Percentiles rank a stretch among this genome's conserved stretches.
phyloP scores from a whole-genome alignment of 179 eudicot species.

The Pouteria campechiana region DNA sequence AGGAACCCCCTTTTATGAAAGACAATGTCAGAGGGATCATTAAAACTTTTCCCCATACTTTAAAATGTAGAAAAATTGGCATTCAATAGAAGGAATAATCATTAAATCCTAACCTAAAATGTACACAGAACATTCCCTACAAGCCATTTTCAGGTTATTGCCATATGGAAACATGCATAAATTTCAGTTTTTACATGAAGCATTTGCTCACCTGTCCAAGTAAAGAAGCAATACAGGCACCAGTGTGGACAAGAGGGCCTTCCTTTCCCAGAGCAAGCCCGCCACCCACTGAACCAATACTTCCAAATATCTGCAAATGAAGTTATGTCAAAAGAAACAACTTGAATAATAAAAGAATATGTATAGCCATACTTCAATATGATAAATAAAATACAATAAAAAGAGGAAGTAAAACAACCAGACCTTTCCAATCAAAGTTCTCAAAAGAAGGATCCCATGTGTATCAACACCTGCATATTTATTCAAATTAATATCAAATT shows the following conservation, averaged over 20 bases:
- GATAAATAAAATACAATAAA: background rate
- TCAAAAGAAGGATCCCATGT: slow-evolving; percentile 82
- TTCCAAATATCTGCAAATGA: slow-evolving; percentile 65
- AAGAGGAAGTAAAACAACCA: slow-evolving; percentile 1
- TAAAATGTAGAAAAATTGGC: too few relatives aligned
- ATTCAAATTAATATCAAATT: slow-evolving; percentile 4
- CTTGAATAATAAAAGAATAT: background rate
- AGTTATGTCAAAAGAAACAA: background rate
- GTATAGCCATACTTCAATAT: background rate
- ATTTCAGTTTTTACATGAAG: background rate
- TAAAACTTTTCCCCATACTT: too few relatives aligned
- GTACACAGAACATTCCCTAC: too few relatives aligned
- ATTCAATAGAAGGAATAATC: too few relatives aligned
- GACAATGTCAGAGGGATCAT: too few relatives aligned
- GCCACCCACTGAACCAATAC: slow-evolving; percentile 98
- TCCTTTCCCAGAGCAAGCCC: slow-evolving; percentile 98
- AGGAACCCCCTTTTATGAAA: too few relatives aligned
- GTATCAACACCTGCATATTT: slow-evolving; percentile 71
- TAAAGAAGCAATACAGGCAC: slow-evolving; percentile 98
- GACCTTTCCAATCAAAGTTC: slow-evolving; percentile 96
- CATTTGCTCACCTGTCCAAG: slow-evolving; percentile 70
- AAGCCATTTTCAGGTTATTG: too few relatives aligned
- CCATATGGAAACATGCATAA: too few relatives aligned
- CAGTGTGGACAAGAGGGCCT: slow-evolving; percentile 98
- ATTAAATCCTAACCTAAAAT: too few relatives aligned